phyloP scores from a whole-genome alignment of 1,139 yeast genomes.

The Debaryomyces robertsiae region DNA sequence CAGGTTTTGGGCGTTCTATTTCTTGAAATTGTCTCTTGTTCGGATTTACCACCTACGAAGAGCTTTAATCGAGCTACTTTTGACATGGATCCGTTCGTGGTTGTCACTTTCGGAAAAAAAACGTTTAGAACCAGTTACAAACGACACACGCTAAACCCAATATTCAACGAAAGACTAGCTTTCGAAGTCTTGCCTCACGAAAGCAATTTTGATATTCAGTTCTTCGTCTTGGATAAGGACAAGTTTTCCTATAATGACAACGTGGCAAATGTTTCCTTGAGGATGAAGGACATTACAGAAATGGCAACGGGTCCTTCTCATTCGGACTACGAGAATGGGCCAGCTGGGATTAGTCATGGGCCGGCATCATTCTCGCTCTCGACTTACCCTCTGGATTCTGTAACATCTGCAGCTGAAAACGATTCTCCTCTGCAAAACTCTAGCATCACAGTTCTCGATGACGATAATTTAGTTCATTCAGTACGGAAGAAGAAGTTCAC shows the following conservation, averaged over 20 bases:
- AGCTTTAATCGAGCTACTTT: conserved; percentile 70
- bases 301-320: conserved; percentile 24
- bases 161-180: conserved; percentile 77
- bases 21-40: conserved; percentile 72
- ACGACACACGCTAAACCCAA: conserved; percentile 81
- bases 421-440: conserved; percentile 19
- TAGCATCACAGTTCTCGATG: conserved; percentile 30
- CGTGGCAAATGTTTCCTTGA: conserved; percentile 66
- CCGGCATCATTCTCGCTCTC: conserved; percentile 2
- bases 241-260: conserved; percentile 79
- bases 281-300: conserved; percentile 50
- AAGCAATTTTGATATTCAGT: conserved; percentile 61
- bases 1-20: conserved; percentile 72
- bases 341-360: neutral
- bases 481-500: conserved; percentile 32
- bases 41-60: conserved; percentile 67
- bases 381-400: conserved; percentile 3
- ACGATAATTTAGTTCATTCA: conserved; percentile 34
- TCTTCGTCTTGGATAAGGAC: conserved; percentile 83
- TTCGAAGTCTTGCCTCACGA: conserved; percentile 77
- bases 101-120: conserved; percentile 85
- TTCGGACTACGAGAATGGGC: neutral
- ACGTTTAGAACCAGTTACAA: conserved; percentile 87
- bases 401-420: conserved; percentile 21
- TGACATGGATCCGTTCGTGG: conserved; percentile 97